Base-by-base conservation (phyloP, 805 yeast species). In the Sugiyamaella mastotermitis region DNA sequence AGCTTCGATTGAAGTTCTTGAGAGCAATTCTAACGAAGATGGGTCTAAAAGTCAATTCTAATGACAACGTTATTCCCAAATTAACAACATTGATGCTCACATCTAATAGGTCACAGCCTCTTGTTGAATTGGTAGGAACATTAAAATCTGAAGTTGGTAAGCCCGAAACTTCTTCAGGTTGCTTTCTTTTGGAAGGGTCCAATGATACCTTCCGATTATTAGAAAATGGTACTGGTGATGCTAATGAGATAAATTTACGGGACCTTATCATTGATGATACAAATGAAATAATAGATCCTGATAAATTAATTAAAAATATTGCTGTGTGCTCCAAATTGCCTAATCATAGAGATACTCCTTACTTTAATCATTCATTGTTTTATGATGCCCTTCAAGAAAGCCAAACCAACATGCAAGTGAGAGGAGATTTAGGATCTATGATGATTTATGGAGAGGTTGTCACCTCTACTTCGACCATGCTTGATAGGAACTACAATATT, bases 381-480 rank as follows among this genome's bases (percentile, higher is more conserved):
- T 82, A 71, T 55, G 52, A 60, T 6, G 49, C 56, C 19, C 57
- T 83, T 31, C 55, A 55, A 15, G 49, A 54, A 16, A 52, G 27
- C 5, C 48, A 38, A 22, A 55, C 15, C 60, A 49, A 45, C 13
- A 31, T 26, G 11, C 33, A 33, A 8, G 26, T 37, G 30, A 31
- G 26, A 28, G 50, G 39, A 4, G 38, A 40, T 3, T 62, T 80
- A 28, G 97, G 97, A 1, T 62, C 81, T 0, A 55, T 70, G 1
- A 57, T 84, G 16, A 61, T 83, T 24, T 90, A 90, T 53, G 86
- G 85, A 10, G 97, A 90, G 53, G 94, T 88, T 4, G 77, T 88
- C 1, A 83, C 96, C 0, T 88, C 97, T 0, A 90, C 98, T 0
- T 79, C 76, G 38, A 72, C 83, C 0, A 62, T 90, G 53, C 64